These are phyloP conservation scores for Fusarium penzigii DNA, from an alignment of 2,329 filamentous ascomycete species.

Conservation along the genomic window DNA sequence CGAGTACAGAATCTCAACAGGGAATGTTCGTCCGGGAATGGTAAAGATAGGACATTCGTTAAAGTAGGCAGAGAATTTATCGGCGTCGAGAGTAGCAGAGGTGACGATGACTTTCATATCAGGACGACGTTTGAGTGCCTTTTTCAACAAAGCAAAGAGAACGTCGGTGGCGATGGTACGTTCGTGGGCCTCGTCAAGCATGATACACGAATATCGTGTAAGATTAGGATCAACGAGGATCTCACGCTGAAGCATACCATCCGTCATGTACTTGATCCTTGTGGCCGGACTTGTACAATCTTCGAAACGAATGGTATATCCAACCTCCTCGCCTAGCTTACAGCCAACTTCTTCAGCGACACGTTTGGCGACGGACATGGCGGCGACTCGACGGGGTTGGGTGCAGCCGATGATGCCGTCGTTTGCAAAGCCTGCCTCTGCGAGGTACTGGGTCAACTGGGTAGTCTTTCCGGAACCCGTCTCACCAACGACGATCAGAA, in stretches of 20 bases:
- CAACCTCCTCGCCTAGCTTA: conserved; percentile 85
- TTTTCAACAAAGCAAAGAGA: conserved; percentile 90
- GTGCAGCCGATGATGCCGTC: conserved; percentile 93
- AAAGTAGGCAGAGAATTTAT: conserved; percentile 97
- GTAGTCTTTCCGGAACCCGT: conserved; percentile 98
- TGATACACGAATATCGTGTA: conserved; percentile 90
- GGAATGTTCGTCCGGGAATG: conserved; percentile 91
- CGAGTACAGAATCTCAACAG: conserved; percentile 94
- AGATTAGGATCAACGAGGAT: conserved; percentile 90
- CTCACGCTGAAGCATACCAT: conserved; percentile 96
- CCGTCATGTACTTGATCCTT: conserved; percentile 99
- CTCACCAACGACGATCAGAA: conserved; percentile 94
- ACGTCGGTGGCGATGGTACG: conserved; percentile 95
- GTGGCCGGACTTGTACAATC: conserved; percentile 87
- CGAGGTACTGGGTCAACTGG: conserved; percentile 91
- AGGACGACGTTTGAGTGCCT: conserved; percentile 80
- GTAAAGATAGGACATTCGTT: conserved; percentile 95
- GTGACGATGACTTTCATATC: conserved; percentile 97
- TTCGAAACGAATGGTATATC: conserved; percentile 97
- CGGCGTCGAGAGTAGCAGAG: conserved; percentile 92
- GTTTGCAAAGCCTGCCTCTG: conserved; percentile 87
- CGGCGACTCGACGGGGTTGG: conserved; percentile 93
- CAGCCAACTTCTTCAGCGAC: conserved; percentile 96
- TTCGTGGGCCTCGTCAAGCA: conserved; percentile 98
- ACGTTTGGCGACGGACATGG: conserved; percentile 96